Conservation (phyloP, 2,329 filamentous ascomycete genomes). For the Elsinoe perseae region DNA sequence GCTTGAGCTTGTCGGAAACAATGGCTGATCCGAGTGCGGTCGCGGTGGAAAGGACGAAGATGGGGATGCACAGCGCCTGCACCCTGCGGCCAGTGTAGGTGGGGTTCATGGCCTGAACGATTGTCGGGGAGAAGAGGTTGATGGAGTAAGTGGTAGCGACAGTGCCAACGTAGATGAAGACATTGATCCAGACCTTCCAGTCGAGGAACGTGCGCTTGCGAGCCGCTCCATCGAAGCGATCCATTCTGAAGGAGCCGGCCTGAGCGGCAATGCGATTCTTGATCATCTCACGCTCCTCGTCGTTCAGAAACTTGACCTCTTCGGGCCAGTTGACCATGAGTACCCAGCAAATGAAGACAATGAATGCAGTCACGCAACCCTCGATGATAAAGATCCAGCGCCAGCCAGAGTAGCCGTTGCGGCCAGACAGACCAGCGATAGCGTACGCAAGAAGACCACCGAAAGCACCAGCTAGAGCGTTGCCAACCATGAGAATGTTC, state of each 20-base stretch:
- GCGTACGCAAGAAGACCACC: conserved; percentile 26
- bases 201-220: conserved; percentile 30
- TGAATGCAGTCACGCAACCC: conserved; percentile 27
- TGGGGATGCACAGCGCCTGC: conserved; percentile 26
- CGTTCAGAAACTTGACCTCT: conserved; percentile 29
- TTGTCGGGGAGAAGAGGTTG: conserved; percentile 40
- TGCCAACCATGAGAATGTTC: conserved; percentile 17
- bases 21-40: conserved; percentile 26
- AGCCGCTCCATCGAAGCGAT: conserved; percentile 27
- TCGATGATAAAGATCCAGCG: conserved; percentile 29
- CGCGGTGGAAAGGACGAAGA: conserved; percentile 28
- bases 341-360: conserved; percentile 27
- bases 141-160: conserved; percentile 32
- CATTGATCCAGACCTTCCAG: conserved; percentile 30
- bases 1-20: conserved; percentile 29
- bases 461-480: conserved; percentile 23
- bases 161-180: conserved; percentile 28
- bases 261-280: conserved; percentile 35
- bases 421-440: conserved; percentile 25
- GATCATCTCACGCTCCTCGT: conserved; percentile 24
- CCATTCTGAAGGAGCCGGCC: conserved; percentile 27
- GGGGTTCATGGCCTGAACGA: conserved; percentile 33
- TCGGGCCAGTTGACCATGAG: conserved; percentile 29
- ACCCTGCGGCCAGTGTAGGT: conserved; percentile 25
- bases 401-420: conserved; percentile 27